Evolutionary conservation across 2,329 filamentous ascomycete genomes (phyloP), one percentile per base, ranked within the genome.

Genomic region (Penicillium expansum): DNA sequence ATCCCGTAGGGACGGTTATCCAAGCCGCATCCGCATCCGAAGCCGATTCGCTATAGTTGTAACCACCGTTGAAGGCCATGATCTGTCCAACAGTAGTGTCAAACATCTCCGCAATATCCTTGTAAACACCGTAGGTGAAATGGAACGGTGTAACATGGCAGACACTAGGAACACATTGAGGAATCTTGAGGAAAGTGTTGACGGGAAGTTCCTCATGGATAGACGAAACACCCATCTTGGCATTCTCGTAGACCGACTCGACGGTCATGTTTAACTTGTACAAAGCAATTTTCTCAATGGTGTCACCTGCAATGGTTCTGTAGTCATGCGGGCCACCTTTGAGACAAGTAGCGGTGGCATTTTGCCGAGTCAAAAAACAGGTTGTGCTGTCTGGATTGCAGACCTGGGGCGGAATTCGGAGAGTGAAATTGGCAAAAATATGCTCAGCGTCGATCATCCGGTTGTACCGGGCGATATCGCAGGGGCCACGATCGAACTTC

Each of bases 101-200:
- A n/a, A 52, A 52, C 27, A 45, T 51, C 22, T 59, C 55, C 7
- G 58, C 60, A 35, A 62, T 48, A 53, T 62, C 56, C 35, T 59
- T 57, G n/a, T 61, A 61, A 18, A 52, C 48, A 14, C 56, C 58
- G 30, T 49, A 59, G 20, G 50, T 57, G 33, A 60, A 58, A 13
- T 45, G 33, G n/a, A 43, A 56, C 24, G 58, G 58, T 5, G 35
- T 24, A 11, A 60, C 32, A 14, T 22, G 33, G n/a, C 58, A 58
- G 5, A 41, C 37, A 45, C 58, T 62, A 5, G 58, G 55, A 11
- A 49, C 32, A 24, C 52, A 60, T 52, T 53, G 57, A 10, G 55
- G 45, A 22, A 62, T 42, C 33, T 62, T 60, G 38, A 62, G 29
- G 11, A 42, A 56, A 4, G 30, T 20, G 14, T 42, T 42, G 9